phyloP scores from a whole-genome alignment of 1,284 basidiomycete genomes.

The Pulveroboletus sp. region DNA sequence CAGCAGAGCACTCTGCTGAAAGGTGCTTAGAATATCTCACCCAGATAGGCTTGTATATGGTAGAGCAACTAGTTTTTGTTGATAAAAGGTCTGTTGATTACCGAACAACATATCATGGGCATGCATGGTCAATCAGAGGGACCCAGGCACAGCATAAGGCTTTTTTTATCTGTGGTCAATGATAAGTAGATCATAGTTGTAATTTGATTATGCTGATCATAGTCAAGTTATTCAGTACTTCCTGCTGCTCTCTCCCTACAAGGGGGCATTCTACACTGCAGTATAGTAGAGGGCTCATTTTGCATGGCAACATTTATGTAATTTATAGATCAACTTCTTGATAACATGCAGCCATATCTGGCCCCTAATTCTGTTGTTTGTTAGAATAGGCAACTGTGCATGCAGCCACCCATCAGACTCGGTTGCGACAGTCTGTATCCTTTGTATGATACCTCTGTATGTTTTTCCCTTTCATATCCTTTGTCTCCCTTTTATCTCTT shows the following conservation, averaged over 20 bases:
- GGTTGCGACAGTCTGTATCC: too few relatives aligned
- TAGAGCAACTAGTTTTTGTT: neutral
- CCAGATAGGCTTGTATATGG: neutral
- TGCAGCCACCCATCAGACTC: too few relatives aligned
- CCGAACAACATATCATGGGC: neutral
- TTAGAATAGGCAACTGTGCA: too few relatives aligned
- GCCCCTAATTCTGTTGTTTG: too few relatives aligned
- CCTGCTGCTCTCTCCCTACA: neutral
- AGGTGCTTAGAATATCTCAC: neutral
- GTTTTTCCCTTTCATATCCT: too few relatives aligned
- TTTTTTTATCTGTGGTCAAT: neutral
- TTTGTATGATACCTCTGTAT: too few relatives aligned
- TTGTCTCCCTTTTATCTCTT: too few relatives aligned
- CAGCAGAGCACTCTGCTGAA: neutral
- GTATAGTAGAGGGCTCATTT: conserved; percentile 2
- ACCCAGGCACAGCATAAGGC: neutral
- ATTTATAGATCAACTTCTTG: too few relatives aligned
- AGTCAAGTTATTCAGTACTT: conserved; percentile 6
- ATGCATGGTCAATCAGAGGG: neutral
- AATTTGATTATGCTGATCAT: neutral
- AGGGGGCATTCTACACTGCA: conserved; percentile 6
- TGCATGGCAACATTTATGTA: neutral
- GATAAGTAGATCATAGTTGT: too few relatives aligned
- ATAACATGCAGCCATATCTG: too few relatives aligned
- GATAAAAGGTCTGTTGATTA: neutral